Conservation (phyloP, 2,329 filamentous ascomycete genomes). For the Colletotrichum plurivorum region DNA sequence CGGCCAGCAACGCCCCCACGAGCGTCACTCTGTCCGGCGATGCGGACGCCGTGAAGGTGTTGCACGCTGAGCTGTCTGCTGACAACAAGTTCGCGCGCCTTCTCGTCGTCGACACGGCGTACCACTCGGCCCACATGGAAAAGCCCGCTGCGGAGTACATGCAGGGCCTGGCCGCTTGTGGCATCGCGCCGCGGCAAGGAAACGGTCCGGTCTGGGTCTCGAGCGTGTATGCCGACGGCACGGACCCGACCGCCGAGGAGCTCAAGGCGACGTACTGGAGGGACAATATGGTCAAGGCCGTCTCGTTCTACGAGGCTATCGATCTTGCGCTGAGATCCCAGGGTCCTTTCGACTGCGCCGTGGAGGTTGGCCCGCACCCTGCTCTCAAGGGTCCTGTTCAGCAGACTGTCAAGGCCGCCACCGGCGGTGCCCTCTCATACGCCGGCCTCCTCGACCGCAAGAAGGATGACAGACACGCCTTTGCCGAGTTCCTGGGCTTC, state of each 20-base stretch:
- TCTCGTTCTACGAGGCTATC: conserved; percentile 46
- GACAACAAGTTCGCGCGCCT: conserved; percentile 51
- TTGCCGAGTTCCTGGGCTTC: conserved; percentile 52
- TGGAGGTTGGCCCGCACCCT: conserved; percentile 55
- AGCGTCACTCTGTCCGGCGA: conserved; percentile 54
- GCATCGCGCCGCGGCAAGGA: conserved; percentile 44
- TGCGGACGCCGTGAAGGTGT: conserved; percentile 42
- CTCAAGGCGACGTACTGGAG: conserved; percentile 54
- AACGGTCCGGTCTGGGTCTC: conserved; percentile 55
- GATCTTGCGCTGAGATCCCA: conserved; percentile 38
- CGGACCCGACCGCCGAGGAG: conserved; percentile 41
- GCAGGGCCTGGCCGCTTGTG: conserved; percentile 46
- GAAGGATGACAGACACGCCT: conserved; percentile 47
- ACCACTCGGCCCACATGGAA: conserved; percentile 65
- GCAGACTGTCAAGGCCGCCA: conserved; percentile 60
- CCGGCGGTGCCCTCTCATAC: conserved; percentile 49
- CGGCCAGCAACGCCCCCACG: conserved; percentile 45
- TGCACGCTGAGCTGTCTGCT: conserved; percentile 43
- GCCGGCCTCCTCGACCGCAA: conserved; percentile 49
- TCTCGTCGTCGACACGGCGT: conserved; percentile 61
- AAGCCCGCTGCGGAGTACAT: conserved; percentile 51
- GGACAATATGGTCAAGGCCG: conserved; percentile 48
- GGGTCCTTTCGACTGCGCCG: conserved; percentile 35
- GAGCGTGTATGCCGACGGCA: conserved; percentile 51
- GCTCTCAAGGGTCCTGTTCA: conserved; percentile 57